Evolutionary conservation across 345 rosid genomes (phyloP), one percentile per base, ranked within the genome.

Genomic region (Gynandropsis gynandra): DNA sequence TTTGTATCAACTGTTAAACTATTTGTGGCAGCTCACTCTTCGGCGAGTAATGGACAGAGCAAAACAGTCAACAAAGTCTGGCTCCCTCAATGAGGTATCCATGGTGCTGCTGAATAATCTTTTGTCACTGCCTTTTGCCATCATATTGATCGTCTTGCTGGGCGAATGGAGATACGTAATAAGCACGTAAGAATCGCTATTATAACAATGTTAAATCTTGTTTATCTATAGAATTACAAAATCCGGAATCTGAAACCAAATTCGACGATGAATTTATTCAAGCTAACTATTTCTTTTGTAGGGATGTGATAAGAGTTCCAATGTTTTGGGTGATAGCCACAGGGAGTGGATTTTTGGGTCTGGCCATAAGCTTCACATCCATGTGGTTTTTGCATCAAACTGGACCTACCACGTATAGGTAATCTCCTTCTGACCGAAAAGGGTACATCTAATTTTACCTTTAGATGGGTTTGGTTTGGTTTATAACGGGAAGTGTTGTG

Each of bases 311-410:
- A 40, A 72, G 49, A 59, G 54, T 75, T 68, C 81, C 88, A 42
- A 76, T 78, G 83, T 90, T 90, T 60, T 90, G 98, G 96, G 69
- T 87, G 13, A 75, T 72, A 8, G 85, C 89, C 56, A 90, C 98
- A 59, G 83, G 75, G 9, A 84, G 96, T 44, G 98, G 96, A 17
- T 70, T 90, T 11, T 76, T 90, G 32, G 98, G 96, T 61, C 85
- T 90, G 6, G 86, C 96, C 19, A 87, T 84, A 40, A 90, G 96
- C 76, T 87, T 90, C 78, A 84, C 96, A 11, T 90, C 98, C 16
- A 74, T 90, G 85, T 90, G 98, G 98, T 90, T 90, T 66, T 50
- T 90, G 58, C 81, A 71, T 69, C 95, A 90, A 80, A 90, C 98
- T 12, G 89, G 98, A 43, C 95, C 98, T 4, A 87, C 96, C 46